Conservation (phyloP, 805 yeast genomes). For the Debaryomyces maramus region DNA sequence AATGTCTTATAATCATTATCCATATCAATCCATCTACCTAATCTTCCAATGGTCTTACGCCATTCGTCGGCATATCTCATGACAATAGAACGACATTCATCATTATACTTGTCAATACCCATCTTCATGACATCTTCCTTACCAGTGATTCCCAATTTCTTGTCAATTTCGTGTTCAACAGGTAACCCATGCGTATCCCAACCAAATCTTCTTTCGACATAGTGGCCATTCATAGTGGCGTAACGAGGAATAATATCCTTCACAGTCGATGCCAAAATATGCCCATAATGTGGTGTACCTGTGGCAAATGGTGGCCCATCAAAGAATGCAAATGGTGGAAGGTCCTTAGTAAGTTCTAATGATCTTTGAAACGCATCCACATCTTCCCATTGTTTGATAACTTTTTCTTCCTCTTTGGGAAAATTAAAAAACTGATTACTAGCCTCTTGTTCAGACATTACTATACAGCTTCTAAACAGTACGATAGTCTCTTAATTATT, state of each 20-base stretch:
- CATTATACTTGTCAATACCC: slow-evolving; percentile 94
- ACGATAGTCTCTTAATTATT: no score
- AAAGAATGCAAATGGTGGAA: slow-evolving; percentile 86
- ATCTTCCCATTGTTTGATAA: slow-evolving; percentile 80
- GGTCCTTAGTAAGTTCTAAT: slow-evolving; percentile 76
- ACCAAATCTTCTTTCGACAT: slow-evolving; percentile 96
- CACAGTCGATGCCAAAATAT: slow-evolving; percentile 92
- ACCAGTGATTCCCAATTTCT: slow-evolving; percentile 88
- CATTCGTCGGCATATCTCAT: slow-evolving; percentile 96
- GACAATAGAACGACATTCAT: slow-evolving; percentile 93
- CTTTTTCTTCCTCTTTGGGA: slow-evolving; percentile 86
- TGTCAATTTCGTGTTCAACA: slow-evolving; percentile 97
- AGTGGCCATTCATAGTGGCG: slow-evolving; percentile 96
- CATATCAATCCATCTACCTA: slow-evolving; percentile 99
- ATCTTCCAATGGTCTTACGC: slow-evolving; percentile 88
- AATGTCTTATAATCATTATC: slow-evolving; percentile 97
- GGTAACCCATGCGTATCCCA: slow-evolving; percentile 99
- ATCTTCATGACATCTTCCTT: slow-evolving; percentile 91
- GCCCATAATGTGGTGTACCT: slow-evolving; percentile 99
- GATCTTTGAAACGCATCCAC: slow-evolving; percentile 92
- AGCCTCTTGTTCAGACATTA: slow-evolving; percentile 20
- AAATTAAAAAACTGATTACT: slow-evolving; percentile 56
- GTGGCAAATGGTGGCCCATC: slow-evolving; percentile 99
- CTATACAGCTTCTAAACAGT: no score
- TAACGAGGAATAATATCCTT: slow-evolving; percentile 97